Conservation (phyloP, 306 rosid genomes). For the Echinosophora koreensis region DNA sequence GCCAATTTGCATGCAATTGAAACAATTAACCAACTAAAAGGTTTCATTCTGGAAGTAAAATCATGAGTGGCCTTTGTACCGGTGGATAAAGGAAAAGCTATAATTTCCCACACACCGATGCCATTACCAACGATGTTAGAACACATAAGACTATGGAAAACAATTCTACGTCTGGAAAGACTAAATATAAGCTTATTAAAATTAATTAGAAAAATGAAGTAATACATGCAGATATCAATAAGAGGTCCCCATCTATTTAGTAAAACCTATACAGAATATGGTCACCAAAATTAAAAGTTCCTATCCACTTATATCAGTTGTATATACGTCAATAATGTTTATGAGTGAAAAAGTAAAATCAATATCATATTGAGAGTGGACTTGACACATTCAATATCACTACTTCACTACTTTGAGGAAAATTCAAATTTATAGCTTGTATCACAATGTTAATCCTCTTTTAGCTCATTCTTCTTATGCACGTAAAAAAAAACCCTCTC, state of each 20-base stretch:
- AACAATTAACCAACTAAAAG: slow-evolving; percentile 1
- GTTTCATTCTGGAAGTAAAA: slow-evolving; percentile 1
- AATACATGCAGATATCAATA: slow-evolving; percentile 38
- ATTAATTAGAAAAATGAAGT: slow-evolving; percentile 37
- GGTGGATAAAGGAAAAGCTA: not conserved
- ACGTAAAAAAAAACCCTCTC: slow-evolving; percentile 44
- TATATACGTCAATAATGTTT: slow-evolving; percentile 44
- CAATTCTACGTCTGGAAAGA: slow-evolving; percentile 23
- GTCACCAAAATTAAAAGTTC: slow-evolving; percentile 52
- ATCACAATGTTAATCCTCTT: slow-evolving; percentile 42
- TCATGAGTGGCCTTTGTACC: not conserved
- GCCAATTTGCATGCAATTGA: slow-evolving; percentile 23
- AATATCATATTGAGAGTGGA: slow-evolving; percentile 45
- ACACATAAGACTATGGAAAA: slow-evolving; percentile 28
- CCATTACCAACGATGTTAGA: not conserved
- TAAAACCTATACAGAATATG: slow-evolving; percentile 57
- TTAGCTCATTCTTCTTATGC: slow-evolving; percentile 52
- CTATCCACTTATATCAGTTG: slow-evolving; percentile 49
- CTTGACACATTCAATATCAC: slow-evolving; percentile 42
- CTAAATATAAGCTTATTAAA: slow-evolving; percentile 42
- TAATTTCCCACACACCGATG: not conserved
- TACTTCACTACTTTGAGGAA: slow-evolving; percentile 31
- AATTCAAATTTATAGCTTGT: slow-evolving; percentile 37
- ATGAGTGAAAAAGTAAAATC: slow-evolving; percentile 39
- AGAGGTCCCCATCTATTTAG: no score